Percentiles rank a stretch among this genome's conserved stretches.
phyloP scores from a whole-genome alignment of 1,139 yeast species.

The Lodderomyces metapsilosis region DNA sequence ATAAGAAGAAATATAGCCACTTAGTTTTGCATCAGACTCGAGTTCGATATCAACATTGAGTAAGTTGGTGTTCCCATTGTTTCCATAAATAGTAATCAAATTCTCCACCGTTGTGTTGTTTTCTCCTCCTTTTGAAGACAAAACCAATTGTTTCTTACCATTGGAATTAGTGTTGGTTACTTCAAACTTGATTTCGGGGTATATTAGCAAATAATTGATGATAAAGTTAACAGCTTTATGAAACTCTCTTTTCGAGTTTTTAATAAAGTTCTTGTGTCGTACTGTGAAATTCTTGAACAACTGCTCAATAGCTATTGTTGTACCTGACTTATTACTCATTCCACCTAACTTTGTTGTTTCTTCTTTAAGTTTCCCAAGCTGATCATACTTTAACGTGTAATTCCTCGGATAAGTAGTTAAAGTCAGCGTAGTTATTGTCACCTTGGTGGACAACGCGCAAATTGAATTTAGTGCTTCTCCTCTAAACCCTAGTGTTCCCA shows the following conservation, averaged over 20 bases:
- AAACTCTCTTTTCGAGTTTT: slow-evolving; percentile 70
- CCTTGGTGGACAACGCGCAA: slow-evolving; percentile 55
- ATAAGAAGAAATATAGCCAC: slow-evolving; percentile 70
- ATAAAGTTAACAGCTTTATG: slow-evolving; percentile 59
- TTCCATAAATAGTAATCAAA: slow-evolving; percentile 68
- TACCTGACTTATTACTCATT: slow-evolving; percentile 46
- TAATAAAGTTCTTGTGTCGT: slow-evolving; percentile 65
- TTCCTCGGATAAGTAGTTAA: slow-evolving; percentile 54
- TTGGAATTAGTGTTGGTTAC: slow-evolving; percentile 49
- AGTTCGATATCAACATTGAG: slow-evolving; percentile 40
- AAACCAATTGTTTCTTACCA: slow-evolving; percentile 49
- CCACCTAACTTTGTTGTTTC: slow-evolving; percentile 46
- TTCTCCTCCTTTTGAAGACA: slow-evolving; percentile 49
- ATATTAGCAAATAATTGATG: slow-evolving; percentile 68
- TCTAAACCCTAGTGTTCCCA: slow-evolving; percentile 70
- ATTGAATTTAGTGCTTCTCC: slow-evolving; percentile 84
- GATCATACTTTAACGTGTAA: slow-evolving; percentile 49
- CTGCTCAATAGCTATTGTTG: slow-evolving; percentile 49
- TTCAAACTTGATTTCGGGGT: slow-evolving; percentile 54
- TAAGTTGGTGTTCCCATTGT: slow-evolving; percentile 59
- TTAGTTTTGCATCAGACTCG: slow-evolving; percentile 28
- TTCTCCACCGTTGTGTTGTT: slow-evolving; percentile 43
- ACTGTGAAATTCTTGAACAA: slow-evolving; percentile 72
- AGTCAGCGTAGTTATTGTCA: slow-evolving; percentile 57
- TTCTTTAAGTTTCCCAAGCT: slow-evolving; percentile 46